Base-by-base conservation (phyloP, 352 stramenopile genomes). In the Thalassiosira sp. region DNA sequence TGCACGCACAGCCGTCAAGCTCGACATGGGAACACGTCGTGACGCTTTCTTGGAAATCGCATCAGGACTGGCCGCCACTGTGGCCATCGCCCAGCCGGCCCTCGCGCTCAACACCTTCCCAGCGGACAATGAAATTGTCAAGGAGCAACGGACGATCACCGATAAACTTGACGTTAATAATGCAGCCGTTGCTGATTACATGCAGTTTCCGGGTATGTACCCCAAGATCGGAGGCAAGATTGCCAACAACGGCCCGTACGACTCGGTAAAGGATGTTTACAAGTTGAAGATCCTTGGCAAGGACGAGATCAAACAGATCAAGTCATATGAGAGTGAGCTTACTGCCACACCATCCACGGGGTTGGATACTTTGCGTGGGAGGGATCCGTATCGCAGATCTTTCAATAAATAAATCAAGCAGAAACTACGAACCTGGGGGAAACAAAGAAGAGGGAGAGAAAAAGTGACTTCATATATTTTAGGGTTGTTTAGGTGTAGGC, bases 191-290 rank as follows among this genome's bases (percentile, higher is more conserved):
- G 89, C 89, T 74, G 87, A 87, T 15, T 95, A 95, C 88, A 76
- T 91, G 61, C 90, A 92, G 77, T 82, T 95, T 70, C 82, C 85
- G 25, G 90, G 90, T 67, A 87, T 94, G 80, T 95, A 95, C 87
- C 90, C 90, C 11, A 80, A 35, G 48, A 78, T 90, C 37, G 90
- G 87, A 7, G 89, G 89, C 74, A 94, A 94, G 76, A 94, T 95
- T 65, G 89, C 84, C 16, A 84, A 76, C 61, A 89, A 94, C 70
- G 90, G 90, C 72, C 90, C 90, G 37, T 95, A 94, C 84, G 84
- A 84, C 60, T 85, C 74, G 18, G 90, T 95, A 8, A 72, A 77
- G 52, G 90, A 95, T 45, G 22, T 95, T 37, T 95, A 94, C 88
- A 93, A 81, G 71, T 92, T 95, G 76, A 84, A 80, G 59, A 82